phyloP scores from a whole-genome alignment of 208 protist species.

The Crithidia sp. region DNA sequence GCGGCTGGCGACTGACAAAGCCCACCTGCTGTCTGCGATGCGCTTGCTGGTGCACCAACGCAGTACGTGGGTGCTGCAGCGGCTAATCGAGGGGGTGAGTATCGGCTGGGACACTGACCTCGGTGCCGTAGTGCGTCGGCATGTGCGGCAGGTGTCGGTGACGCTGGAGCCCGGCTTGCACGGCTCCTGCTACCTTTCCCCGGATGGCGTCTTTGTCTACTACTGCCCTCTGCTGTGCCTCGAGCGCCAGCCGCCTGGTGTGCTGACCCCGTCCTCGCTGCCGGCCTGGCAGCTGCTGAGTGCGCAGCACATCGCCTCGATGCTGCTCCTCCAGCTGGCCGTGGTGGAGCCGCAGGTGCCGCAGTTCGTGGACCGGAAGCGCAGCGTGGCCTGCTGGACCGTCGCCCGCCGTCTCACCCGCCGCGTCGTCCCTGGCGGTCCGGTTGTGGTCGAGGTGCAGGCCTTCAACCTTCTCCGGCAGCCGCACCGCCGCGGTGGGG shows the following conservation, averaged over 20 bases:
- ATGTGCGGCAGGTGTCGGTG: constrained; percentile 62
- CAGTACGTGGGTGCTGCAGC: constrained; percentile 74
- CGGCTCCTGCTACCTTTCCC: constrained; percentile 57
- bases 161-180: constrained; percentile 47
- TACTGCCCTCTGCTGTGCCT: constrained; percentile 76
- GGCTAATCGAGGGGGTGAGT: constrained; percentile 67
- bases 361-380: constrained; percentile 43
- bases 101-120: constrained; percentile 82
- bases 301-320: constrained; percentile 70
- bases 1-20: constrained; percentile 39
- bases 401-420: constrained; percentile 29
- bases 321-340: constrained; percentile 70
- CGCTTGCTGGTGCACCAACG: constrained; percentile 66
- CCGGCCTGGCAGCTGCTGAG: constrained; percentile 71
- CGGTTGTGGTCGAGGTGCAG: constrained; percentile 29
- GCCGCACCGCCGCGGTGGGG: constrained; percentile 30
- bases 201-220: constrained; percentile 58
- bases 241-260: constrained; percentile 36
- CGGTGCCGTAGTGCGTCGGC: constrained; percentile 59
- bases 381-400: constrained; percentile 68
- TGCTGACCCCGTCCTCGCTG: constrained; percentile 26
- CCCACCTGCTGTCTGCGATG: constrained; percentile 61
- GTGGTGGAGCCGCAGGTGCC: constrained; percentile 41
- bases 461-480: constrained; percentile 46
- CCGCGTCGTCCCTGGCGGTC: constrained; percentile 27